These are phyloP conservation scores for Epichloe typhina DNA, from an alignment of 2,329 filamentous ascomycete genomes.

Conservation along the genomic window DNA sequence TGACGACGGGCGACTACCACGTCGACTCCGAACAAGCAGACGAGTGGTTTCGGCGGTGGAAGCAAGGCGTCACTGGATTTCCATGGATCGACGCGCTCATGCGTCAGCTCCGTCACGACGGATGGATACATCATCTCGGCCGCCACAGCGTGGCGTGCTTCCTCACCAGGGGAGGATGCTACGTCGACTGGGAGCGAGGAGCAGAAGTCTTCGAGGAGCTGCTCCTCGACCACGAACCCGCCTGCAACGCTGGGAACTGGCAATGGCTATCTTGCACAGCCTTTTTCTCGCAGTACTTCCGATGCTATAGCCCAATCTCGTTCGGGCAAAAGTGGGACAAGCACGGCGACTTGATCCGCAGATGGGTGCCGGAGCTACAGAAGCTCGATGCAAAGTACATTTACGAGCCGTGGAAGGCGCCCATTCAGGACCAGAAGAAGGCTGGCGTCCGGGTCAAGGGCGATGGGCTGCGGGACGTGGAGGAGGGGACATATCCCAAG, in stretches of 20 bases:
- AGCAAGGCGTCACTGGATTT: conserved; percentile 56
- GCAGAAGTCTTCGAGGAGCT: conserved; percentile 67
- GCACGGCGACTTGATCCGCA: conserved; percentile 48
- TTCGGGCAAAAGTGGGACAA: conserved; percentile 69
- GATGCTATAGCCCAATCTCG: conserved; percentile 55
- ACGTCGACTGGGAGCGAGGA: conserved; percentile 66
- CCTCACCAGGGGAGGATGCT: conserved; percentile 66
- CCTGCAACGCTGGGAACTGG: conserved; percentile 66
- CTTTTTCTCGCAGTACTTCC: conserved; percentile 60
- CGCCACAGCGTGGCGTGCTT: conserved; percentile 71
- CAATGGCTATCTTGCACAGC: conserved; percentile 66
- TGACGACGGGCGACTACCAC: conserved; percentile 46
- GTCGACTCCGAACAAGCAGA: conserved; percentile 52
- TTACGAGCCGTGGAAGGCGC: conserved; percentile 69
- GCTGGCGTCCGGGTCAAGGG: conserved; percentile 51
- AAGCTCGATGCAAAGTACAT: conserved; percentile 54
- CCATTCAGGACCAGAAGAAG: conserved; percentile 52
- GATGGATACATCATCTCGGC: conserved; percentile 71
- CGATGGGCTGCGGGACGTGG: conserved; percentile 29
- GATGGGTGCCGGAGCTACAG: conserved; percentile 54
- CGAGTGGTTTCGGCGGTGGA: conserved; percentile 55
- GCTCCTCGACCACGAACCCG: conserved; percentile 61
- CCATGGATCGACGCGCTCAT: conserved; percentile 73
- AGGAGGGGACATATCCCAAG: conserved; percentile 49
- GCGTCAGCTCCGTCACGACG: conserved; percentile 57